Evolutionary conservation across 495 filamentous ascomycete species (phyloP), one percentile per base, ranked within the genome.

Genomic region (Aspergillus mulundensis): DNA sequence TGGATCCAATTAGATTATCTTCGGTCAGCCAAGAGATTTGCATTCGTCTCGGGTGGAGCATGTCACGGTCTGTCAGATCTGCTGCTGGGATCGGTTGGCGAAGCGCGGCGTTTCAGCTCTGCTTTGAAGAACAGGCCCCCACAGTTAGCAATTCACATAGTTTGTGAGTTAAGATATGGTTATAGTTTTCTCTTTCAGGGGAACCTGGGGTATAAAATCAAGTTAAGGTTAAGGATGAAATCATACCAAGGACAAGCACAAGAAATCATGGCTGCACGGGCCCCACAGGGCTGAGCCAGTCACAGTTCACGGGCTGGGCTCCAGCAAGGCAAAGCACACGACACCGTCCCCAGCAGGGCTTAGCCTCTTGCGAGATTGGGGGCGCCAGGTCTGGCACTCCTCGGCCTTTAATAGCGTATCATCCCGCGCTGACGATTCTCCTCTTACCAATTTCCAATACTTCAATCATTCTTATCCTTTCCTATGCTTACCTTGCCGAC

Each of bases 201-300:
- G 32, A 36, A 36, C 32, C 32, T 36, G 32, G 32, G 12, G 32
- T 36, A 36, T 36, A 36, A 36, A 36, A 36, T 36, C 6, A 36
- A 4, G 12, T 11, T 36, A 36, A 36, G 12, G 32, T 36, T 36
- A 36, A 36, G 32, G 12, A 36, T 36, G 32, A 36, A 36, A 36
- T 36, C 32, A 36, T 36, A 36, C 42, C 19, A 24, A 23, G 19
- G 7, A 23, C 42, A 36, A 36, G 25, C 25, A 28, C 25, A 36
- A 36, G 7, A 36, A 36, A 36, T 36, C 11, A 10, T 36, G 32
- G 32, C 32, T 36, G 32, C 11, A 6, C 12, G 2, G 32, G 41
- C 20, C 16, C 45, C 45, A 48, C 45, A 48, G 28, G 45, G 45
- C 45, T 48, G 45, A 11, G n/a, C 45, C 45, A 48, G 20, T 48